Evolutionary conservation across 257 asterid species (phyloP), one percentile per base, ranked within the genome.

Genomic region (Linderniella brevidens): DNA sequence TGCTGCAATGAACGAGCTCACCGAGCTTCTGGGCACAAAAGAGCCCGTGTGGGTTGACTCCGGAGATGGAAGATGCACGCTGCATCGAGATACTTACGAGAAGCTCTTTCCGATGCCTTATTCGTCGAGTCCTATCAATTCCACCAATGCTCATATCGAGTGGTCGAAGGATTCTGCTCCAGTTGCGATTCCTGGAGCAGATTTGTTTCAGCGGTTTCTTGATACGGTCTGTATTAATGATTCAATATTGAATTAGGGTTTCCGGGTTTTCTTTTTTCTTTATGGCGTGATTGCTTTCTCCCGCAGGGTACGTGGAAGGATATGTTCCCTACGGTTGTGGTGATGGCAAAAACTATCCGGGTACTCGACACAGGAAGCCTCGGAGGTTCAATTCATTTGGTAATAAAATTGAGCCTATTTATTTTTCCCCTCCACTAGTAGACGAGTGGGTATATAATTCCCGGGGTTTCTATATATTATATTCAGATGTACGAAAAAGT

Each of bases 281-380:
- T 46, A 32, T 1, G 6, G 6, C 5, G 19, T 16, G 7, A 8
- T 5, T 46, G 32, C n/a, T 11, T 48, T n/a, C 1, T 48, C 32
- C 50, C 66, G 41, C 62, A 82, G 94, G 50, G 60, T 52, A 77
- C 71, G 58, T 79, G 79, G 85, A 68, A 57, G 69, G 78, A 77
- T 10, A 43, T 71, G 60, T 77, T 86, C 57, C 75, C 82, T 38
- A 65, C 75, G 11, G 70, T 79, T 25, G 78, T 79, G 56, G 52
- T 60, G 3, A 61, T 66, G 55, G 87, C 78, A 11, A 65, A 56
- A 55, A 70, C 60, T 38, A 46, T 79, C 56, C 77, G 69, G 58
- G 66, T 58, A 19, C 36, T 75, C 40, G 80, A 79, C 46, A 60
- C 74, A 9, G 77, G 64, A 50, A 48, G 42, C n/a, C 35, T 55